phyloP scores from a whole-genome alignment of 2,329 filamentous ascomycete species.

The Paracorniculantispora psalliotae region DNA sequence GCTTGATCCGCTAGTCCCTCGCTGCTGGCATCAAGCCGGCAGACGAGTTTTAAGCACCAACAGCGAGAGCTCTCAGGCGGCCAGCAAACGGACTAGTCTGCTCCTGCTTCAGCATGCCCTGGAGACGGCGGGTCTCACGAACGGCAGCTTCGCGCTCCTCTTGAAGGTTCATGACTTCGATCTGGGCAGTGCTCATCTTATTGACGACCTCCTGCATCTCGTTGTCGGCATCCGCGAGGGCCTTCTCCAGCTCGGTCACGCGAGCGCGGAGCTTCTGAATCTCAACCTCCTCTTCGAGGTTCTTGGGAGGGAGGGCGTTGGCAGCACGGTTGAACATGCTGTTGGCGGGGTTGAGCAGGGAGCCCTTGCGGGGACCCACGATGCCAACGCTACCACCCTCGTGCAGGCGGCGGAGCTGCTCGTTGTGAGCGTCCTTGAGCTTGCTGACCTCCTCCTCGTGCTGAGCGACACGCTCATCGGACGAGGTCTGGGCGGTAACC shows the following conservation, averaged over 20 bases:
- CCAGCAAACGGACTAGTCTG: conserved; percentile 47
- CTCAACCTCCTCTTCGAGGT: conserved; percentile 66
- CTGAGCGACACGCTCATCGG: conserved; percentile 74
- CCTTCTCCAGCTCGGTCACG: conserved; percentile 79
- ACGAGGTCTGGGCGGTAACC: conserved; percentile 74
- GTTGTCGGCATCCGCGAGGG: conserved; percentile 52
- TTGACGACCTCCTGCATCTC: conserved; percentile 81
- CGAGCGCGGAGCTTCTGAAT: conserved; percentile 71
- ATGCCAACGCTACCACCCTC: conserved; percentile 29
- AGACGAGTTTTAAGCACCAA: conserved; percentile 17
- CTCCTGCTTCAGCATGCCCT: conserved; percentile 61
- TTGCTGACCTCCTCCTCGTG: conserved; percentile 81
- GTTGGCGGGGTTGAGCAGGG: conserved; percentile 29
- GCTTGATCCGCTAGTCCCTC: conserved; percentile 6
- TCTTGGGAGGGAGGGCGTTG: conserved; percentile 56
- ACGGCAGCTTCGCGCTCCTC: conserved; percentile 70
- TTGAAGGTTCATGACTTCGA: conserved; percentile 77
- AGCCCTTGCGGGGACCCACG: conserved; percentile 29
- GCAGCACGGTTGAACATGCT: conserved; percentile 27
- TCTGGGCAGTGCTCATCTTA: conserved; percentile 75
- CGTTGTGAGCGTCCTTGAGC: conserved; percentile 71
- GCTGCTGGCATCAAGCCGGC: conserved; percentile 11
- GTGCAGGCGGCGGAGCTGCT: conserved; percentile 71
- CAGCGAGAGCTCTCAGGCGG: conserved; percentile 31
- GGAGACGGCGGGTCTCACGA: conserved; percentile 63